Base-by-base conservation (phyloP, 1,139 yeast genomes). In the Saccharomyces hybrid region DNA sequence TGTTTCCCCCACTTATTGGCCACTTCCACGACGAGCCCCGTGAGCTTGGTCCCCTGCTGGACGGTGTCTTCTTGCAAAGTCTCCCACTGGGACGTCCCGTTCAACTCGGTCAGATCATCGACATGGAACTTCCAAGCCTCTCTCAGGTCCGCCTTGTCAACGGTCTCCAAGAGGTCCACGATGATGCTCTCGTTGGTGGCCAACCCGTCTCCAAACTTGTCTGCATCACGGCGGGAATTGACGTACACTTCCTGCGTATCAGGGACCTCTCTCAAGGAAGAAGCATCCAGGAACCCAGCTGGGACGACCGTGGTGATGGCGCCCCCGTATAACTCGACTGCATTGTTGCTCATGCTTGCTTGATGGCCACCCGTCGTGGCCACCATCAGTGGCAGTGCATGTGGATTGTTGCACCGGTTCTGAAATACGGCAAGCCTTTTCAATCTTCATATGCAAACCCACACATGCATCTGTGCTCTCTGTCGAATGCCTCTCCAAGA, bases 221-320 rank as follows among this genome's bases (percentile, higher is more conserved):
- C 72, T 55, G 74, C 77, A 3, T 64, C 61, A 13, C 61, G 49
- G n/a, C 70, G 59, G 49, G 61, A 59, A 52, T 70, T 63, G 61
- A 88, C 79, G 65, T 79, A 90, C 30, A 88, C 96, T 67, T 90
- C 97, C 66, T 90, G 97, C 1, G 88, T 83, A 64, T 90, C 96
- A 0, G 97, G 97, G 1, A 90, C 82, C 59, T 87, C 88, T 56
- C 97, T 75, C 53, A 89, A 69, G 48, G 73, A 67, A 1, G 95
- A 84, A 0, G 88, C 95, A 67, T 90, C 97, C 1, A 83, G 67
- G 49, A 85, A 76, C 0, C 78, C 78, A 0, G 61, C 54, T 0
- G 93, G 91, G 2, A 89, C 58, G 1, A 67, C 68, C 0, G 83
- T 77, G 2, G 76, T 68, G 9, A 88, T 76, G 1, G 95, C 95